These are phyloP conservation scores for Epicoccum nigrum DNA, from an alignment of 2,329 filamentous ascomycete genomes.

Conservation along the genomic window DNA sequence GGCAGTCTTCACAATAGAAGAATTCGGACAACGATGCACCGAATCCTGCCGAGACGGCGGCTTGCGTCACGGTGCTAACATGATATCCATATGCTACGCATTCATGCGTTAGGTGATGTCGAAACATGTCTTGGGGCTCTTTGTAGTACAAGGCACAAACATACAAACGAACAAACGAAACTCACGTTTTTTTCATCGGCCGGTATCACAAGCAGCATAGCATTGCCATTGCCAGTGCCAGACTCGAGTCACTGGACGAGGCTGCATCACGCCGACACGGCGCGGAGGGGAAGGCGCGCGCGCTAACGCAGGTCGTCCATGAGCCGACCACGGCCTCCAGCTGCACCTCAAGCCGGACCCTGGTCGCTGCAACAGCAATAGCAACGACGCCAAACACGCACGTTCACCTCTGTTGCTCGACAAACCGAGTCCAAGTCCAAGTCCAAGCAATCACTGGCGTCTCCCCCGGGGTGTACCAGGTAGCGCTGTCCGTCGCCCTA, in stretches of 20 bases:
- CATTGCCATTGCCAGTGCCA: too few relatives aligned
- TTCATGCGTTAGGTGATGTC: too few relatives aligned
- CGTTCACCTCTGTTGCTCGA: conserved; percentile 9
- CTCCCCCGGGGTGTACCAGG: conserved; percentile 3
- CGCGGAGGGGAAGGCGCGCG: conserved; percentile 25
- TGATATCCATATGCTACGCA: too few relatives aligned
- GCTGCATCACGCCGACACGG: conserved; percentile 24
- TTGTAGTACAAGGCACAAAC: too few relatives aligned
- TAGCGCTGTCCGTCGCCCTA: conserved; percentile 2
- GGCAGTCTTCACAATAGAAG: conserved; percentile 16
- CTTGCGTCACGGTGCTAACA: background rate
- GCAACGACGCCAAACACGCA: conserved; percentile 18
- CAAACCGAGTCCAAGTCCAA: background rate
- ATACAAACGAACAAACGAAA: too few relatives aligned
- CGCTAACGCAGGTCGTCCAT: conserved; percentile 31
- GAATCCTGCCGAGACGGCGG: background rate
- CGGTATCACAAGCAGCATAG: conserved; percentile 6
- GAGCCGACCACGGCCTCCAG: conserved; percentile 19
- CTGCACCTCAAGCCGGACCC: conserved; percentile 24
- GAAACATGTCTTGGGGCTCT: background rate
- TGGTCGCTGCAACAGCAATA: conserved; percentile 17
- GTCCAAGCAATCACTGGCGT: conserved; percentile 5
- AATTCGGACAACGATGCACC: background rate
- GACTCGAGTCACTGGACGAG: background rate
- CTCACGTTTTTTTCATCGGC: background rate